These are phyloP conservation scores for Phytophthora fragariae DNA, from an alignment of 352 stramenopile genomes.

Conservation along the genomic window DNA sequence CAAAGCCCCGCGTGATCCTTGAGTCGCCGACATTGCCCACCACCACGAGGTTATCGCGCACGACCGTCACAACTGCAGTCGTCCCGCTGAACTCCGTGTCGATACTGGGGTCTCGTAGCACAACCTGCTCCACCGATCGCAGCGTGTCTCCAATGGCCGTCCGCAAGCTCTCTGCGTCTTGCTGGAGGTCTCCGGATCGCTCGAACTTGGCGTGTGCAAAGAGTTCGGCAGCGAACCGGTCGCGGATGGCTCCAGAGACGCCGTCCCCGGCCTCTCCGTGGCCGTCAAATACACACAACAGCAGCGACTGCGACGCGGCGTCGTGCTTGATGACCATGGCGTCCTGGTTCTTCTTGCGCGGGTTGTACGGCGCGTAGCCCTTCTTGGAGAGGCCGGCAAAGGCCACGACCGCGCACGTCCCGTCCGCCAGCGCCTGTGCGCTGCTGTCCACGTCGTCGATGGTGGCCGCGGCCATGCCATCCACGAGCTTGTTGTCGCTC, in stretches of 20 bases:
- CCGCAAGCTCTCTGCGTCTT: conserved; percentile 68
- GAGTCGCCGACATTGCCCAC: conserved; percentile 98
- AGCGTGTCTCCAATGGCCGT: conserved; percentile 64
- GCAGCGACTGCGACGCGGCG: conserved; percentile 88
- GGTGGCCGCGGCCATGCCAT: conserved; percentile 72
- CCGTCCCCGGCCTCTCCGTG: conserved; percentile 96
- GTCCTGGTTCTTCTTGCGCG: conserved; percentile 98
- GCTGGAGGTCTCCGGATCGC: conserved; percentile 53
- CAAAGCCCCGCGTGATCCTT: conserved; percentile 90
- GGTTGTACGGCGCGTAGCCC: conserved; percentile 93
- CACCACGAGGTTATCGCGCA: conserved; percentile 87
- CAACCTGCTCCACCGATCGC: conserved; percentile 72
- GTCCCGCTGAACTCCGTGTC: conserved; percentile 95
- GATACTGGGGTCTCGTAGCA: conserved; percentile 92
- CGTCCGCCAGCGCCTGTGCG: conserved; percentile 55
- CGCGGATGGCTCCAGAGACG: conserved; percentile 92
- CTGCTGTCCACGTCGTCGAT: conserved; percentile 68
- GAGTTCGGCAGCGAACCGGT: conserved; percentile 90
- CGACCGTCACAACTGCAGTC: conserved; percentile 78
- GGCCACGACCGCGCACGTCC: conserved; percentile 61
- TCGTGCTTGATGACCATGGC: conserved; percentile 96
- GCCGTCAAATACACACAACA: conserved; percentile 97
- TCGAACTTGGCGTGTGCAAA: conserved; percentile 91
- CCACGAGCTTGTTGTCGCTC: conserved; percentile 85
- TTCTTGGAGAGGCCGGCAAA: conserved; percentile 87